A percentile compares a stretch with the other conserved stretches of the same genome.
Conservation (phyloP, 1,139 yeast genomes). For the Suhomyces bribrorum region DNA sequence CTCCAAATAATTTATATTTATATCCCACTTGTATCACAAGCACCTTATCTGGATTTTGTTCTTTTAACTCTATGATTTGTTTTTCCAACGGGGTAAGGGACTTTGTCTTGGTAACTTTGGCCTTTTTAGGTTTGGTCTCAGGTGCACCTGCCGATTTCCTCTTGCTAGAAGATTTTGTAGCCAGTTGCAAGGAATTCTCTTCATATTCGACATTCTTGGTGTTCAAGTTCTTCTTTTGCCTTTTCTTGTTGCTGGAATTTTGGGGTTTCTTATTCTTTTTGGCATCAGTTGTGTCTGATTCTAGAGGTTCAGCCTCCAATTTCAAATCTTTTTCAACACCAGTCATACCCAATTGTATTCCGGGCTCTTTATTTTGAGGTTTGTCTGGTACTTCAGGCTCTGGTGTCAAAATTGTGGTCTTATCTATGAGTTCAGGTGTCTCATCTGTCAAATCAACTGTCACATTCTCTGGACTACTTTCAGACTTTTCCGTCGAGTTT, state of each 20-base stretch:
- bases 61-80: conserved; percentile 69
- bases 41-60: conserved; percentile 60
- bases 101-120: conserved; percentile 3
- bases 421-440: background rate
- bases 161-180: background rate
- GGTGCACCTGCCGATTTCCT: conserved; percentile 1
- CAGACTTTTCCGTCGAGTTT: background rate
- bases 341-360: too few relatives aligned
- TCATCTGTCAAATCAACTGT: conserved; percentile 5
- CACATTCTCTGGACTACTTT: background rate
- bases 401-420: background rate
- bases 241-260: background rate
- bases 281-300: background rate
- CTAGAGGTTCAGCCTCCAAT: too few relatives aligned
- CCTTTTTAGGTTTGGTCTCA: conserved; percentile 2
- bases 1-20: conserved; percentile 82
- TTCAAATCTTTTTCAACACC: too few relatives aligned
- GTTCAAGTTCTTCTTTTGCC: background rate
- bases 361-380: too few relatives aligned
- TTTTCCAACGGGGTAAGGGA: conserved; percentile 72
- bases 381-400: background rate
- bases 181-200: too few relatives aligned
- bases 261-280: background rate
- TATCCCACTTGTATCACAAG: conserved; percentile 88
- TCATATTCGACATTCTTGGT: too few relatives aligned